Base-by-base conservation (phyloP, 2,329 filamentous ascomycete genomes). In the Plenodomus tracheiphilus region DNA sequence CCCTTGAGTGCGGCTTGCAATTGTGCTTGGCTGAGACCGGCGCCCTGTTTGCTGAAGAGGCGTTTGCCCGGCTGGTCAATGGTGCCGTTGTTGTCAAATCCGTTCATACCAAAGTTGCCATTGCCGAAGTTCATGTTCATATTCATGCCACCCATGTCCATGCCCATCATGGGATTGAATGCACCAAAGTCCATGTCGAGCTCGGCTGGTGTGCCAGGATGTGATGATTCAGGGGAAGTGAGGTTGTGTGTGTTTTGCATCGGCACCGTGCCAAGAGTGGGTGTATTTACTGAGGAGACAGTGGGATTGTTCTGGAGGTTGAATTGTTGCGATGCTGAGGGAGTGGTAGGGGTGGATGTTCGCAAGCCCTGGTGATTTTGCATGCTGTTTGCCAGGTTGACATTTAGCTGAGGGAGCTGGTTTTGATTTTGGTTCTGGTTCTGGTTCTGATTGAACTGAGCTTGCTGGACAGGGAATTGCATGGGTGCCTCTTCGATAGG, bases 61-160 rank as follows among this genome's bases (percentile, higher is more conserved):
- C 91, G 86, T 79, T 97, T 97, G 35, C 91, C 94, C 3, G 94
- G 94, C 68, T 97, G 92, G 59, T 97, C 91, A 66, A 97, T 97
- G 61, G 69, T 80, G 68, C 70, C 70, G 38, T 65, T 63, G 57
- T 63, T 65, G 47, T 74, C 71, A 39, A 65, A 71, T 36, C 70
- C 74, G 49, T 73, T 69, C 66, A 74, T 69, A 58, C 74, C 75
- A 34, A 73, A 73, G 57, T 71, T 72, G 47, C 57, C 56, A 47
- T 71, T 70, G 47, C 68, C 62, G 39, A 68, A 66, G 43, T 63
- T 65, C 61, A 73, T 69, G 52, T 64, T 62, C 63, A 65, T 65
- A 40, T 55, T 59, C 61, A 74, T 71, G 20, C 55, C 56, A 56
- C 54, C 52, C 61, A 64, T 62, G 28, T 67, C 59, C 58, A 60